Conservation (phyloP, 495 filamentous ascomycete genomes). For the Hypoxylon trugodes region DNA sequence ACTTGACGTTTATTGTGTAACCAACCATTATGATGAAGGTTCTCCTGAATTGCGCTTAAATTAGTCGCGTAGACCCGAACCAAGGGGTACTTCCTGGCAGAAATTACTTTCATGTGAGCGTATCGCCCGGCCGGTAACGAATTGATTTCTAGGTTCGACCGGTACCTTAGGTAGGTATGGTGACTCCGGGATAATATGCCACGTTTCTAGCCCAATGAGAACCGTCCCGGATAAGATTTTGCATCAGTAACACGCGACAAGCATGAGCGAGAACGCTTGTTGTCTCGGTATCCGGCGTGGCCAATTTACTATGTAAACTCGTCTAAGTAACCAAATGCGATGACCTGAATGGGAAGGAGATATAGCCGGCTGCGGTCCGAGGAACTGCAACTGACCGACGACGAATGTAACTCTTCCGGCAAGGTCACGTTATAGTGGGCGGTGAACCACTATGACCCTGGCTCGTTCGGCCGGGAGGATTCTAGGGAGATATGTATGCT, state of each 20-base stretch:
- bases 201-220: neutral
- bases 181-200: neutral
- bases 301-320: neutral
- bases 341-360: slow-evolving; percentile 8
- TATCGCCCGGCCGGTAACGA: no score
- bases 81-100: no score
- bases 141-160: no score
- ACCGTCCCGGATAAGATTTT: neutral
- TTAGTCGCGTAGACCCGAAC: no score
- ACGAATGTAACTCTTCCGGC: neutral
- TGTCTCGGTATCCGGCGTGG: neutral
- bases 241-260: neutral
- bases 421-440: neutral
- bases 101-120: no score
- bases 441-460: neutral
- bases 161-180: no score
- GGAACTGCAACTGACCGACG: neutral
- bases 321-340: neutral
- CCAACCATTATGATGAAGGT: no score
- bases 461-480: neutral
- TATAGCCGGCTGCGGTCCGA: neutral
- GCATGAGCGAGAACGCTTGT: neutral
- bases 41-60: no score
- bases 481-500: neutral
- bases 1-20: no score